phyloP scores from a whole-genome alignment of 139 green algal species.

The Raphidocelis subcapitata region DNA sequence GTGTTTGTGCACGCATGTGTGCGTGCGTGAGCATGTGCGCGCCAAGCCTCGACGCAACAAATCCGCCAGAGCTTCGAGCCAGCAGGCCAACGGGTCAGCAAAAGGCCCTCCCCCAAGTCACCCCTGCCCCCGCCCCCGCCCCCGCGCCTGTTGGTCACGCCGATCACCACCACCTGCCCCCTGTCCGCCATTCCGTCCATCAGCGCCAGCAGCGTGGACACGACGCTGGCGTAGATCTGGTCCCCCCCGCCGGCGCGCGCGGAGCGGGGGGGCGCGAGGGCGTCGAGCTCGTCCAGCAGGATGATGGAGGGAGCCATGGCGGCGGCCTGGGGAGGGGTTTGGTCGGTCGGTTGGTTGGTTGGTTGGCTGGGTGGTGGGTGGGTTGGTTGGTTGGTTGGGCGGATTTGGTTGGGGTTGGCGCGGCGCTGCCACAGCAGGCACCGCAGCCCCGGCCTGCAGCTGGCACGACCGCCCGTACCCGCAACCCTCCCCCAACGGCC shows the following conservation, averaged over 20 bases:
- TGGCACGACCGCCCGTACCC: no score
- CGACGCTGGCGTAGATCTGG: conserved; percentile 84
- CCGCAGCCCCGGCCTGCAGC: no score
- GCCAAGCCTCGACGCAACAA: background rate
- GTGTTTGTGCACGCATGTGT: background rate
- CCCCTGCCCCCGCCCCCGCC: no score
- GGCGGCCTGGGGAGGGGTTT: conserved; percentile 22
- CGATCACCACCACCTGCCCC: conserved; percentile 74
- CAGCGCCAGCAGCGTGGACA: conserved; percentile 86
- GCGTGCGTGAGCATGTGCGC: background rate
- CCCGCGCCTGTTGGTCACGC: conserved; percentile 76
- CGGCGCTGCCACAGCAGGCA: no score
- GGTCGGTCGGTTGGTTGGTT: no score
- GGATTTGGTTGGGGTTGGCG: no score
- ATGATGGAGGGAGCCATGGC: conserved; percentile 72
- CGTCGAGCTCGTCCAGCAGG: conserved; percentile 92
- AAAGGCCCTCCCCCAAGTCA: background rate
- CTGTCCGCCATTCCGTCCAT: conserved; percentile 81
- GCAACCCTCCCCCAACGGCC: no score
- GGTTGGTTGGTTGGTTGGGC: no score
- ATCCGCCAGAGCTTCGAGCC: background rate
- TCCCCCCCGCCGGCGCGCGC: conserved; percentile 31
- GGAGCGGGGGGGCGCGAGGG: conserved; percentile 55
- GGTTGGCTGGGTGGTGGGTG: no score
- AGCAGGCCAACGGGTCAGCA: background rate